Evolutionary conservation across 23 red algal genomes (phyloP).

Genomic region (Chondrus crispus): DNA sequence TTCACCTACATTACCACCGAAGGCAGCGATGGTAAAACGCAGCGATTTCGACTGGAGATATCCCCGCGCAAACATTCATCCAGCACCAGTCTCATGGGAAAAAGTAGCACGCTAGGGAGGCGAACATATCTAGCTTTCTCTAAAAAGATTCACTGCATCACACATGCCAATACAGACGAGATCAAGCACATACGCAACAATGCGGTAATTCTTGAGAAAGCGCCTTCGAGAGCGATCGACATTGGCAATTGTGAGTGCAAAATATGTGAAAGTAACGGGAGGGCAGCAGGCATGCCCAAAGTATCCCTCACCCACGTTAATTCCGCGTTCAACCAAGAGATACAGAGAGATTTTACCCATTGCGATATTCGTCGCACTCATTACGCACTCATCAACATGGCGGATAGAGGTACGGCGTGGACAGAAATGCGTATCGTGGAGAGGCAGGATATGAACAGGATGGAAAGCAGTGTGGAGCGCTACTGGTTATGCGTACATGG

Average conservation of each 20-base stretch:
- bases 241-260: no score
- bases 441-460: not conserved
- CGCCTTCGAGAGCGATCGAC: no score
- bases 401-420: not conserved
- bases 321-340: not conserved
- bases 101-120: no score
- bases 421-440: not conserved
- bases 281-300: not conserved
- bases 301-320: not conserved
- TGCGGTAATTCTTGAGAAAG: no score
- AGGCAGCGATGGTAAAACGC: no score
- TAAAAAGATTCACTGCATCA: no score
- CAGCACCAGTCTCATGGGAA: no score
- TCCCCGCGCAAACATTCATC: no score
- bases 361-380: not conserved
- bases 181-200: no score
- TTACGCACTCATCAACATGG: not conserved
- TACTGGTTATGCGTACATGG: not conserved
- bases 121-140: no score
- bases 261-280: not conserved
- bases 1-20: not conserved
- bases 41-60: no score
- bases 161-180: no score
- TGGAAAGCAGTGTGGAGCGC: not conserved
- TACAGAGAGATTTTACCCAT: not conserved